Evolutionary conservation across 257 asterid species (phyloP), one percentile per base, ranked within the genome.

Genomic region (Ajuga chamaepitys): DNA sequence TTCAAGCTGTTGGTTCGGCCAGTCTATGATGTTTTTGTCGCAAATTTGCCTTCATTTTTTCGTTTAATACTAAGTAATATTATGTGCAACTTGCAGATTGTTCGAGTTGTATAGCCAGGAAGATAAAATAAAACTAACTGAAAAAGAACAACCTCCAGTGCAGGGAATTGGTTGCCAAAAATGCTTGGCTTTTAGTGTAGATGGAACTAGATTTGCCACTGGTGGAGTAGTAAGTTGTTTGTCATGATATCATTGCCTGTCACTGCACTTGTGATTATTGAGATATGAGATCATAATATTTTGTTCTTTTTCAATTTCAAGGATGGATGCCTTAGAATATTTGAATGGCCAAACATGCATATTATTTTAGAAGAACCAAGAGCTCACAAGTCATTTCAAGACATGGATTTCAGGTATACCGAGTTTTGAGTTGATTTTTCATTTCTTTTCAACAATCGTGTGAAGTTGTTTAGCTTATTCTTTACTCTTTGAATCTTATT

Each of bases 381-480:
- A 73, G 97, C 97, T 70, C 99, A 94, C 86, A 88, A 94, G 78
- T 94, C 99, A 58, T 88, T 91, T 75, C 91, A 76, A 71, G 98
- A 94, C 76, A 88, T 94, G 88, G 98, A 94, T 82, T 94, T 90
- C 69, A 94, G 99, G 97, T 89, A 82, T 21, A 51, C 10, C 38
- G 67, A 45, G 35, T 59, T 64, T 55, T 53, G 63, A 20, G 57
- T 47, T 9, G 55, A 56, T 50, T 41, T 42, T 66, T 53, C 16
- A 8, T 32, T 41, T 26, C 41, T 66, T 55, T 41, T 67, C 42
- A 16, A 50, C 22, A 20, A 24, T 18, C 44, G 10, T 52, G 25
- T 26, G 16, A 4, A 30, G 28, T 14, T 37, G 24, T 62, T 56
- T 55, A 18, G 37, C 56, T 66, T 50, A 40, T 61, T 72, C 34